Conservation (phyloP, 352 stramenopile genomes). For the Thraustochytrium striatum region DNA sequence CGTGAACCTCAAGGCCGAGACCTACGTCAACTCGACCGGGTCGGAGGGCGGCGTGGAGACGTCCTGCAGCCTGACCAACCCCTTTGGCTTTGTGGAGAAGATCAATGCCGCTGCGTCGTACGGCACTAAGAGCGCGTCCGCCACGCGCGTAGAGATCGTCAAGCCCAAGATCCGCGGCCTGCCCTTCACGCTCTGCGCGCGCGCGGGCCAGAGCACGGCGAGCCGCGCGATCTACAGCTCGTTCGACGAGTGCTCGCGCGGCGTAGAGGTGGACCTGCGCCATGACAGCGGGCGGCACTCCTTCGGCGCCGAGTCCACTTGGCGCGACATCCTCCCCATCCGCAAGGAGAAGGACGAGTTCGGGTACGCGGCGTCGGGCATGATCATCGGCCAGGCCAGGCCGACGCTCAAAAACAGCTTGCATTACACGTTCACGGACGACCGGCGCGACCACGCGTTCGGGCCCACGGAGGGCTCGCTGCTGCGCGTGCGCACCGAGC, state of each 20-base stretch:
- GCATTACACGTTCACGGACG: constrained; percentile 84
- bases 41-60: constrained; percentile 78
- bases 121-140: constrained; percentile 74
- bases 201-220: constrained; percentile 67
- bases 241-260: constrained; percentile 77
- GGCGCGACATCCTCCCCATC: constrained; percentile 75
- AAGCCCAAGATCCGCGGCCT: constrained; percentile 76
- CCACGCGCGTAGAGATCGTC: constrained; percentile 71
- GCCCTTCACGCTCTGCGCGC: constrained; percentile 69
- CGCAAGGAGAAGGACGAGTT: constrained; percentile 74
- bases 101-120: constrained; percentile 71
- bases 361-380: constrained; percentile 72
- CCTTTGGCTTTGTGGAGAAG: constrained; percentile 73
- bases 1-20: constrained; percentile 68
- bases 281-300: constrained; percentile 77
- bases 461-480: constrained; percentile 77
- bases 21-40: constrained; percentile 60
- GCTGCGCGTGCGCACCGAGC: constrained; percentile 78
- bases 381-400: constrained; percentile 77
- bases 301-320: constrained; percentile 72
- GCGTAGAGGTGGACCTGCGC: constrained; percentile 72
- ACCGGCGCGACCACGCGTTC: constrained; percentile 75
- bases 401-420: constrained; percentile 83
- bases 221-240: constrained; percentile 77
- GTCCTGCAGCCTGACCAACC: constrained; percentile 72